Evolutionary conservation across 192 early-diverging fungal species (phyloP), one percentile per base, ranked within the genome.

Genomic region (Chytriomyces hyalinus): DNA sequence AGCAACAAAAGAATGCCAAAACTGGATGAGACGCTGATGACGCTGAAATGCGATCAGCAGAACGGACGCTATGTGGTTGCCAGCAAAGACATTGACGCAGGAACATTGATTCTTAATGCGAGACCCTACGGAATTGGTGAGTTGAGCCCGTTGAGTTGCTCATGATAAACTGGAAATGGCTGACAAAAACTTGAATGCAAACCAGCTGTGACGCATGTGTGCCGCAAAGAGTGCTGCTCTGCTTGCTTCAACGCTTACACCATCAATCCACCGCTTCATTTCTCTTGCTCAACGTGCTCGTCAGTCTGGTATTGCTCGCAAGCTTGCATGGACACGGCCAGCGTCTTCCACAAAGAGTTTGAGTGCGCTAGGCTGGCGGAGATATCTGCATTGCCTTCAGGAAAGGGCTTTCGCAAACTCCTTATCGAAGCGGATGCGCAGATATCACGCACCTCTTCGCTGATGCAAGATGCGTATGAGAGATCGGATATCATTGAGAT

Each of bases 11-110:
- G 24, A 26, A 26, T 26, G 24, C 24, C 24, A 26, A 26, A 26
- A 26, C 24, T 26, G 24, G 24, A 26, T 26, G 24, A 26, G 24
- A 26, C 24, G 24, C 24, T 26, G 24, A 26, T 26, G 24, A 26
- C 24, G 24, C 24, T 26, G 24, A 26, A 26, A 26, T 26, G 24
- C 24, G 24, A 26, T 0, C 24, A 26, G 0, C 24, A 26, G 0
- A 26, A 26, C 24, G 70, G 70, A 10, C 70, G 70, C 0, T 72
- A 72, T 44, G 70, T 28, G 10, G 53, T 72, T 7, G 70, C 70
- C 6, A 17, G 6, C n/a, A 60, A 51, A 43, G 50, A 59, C 47
- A 72, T 72, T 15, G 10, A 13, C 24, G 51, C 7, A 20, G 53
- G 53, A 17, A 20, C 61, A 59, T 17, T 72, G 6, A 28, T 72